Conservation (phyloP, 1,284 basidiomycete species). For the Apiotrichum veenhuisii region DNA sequence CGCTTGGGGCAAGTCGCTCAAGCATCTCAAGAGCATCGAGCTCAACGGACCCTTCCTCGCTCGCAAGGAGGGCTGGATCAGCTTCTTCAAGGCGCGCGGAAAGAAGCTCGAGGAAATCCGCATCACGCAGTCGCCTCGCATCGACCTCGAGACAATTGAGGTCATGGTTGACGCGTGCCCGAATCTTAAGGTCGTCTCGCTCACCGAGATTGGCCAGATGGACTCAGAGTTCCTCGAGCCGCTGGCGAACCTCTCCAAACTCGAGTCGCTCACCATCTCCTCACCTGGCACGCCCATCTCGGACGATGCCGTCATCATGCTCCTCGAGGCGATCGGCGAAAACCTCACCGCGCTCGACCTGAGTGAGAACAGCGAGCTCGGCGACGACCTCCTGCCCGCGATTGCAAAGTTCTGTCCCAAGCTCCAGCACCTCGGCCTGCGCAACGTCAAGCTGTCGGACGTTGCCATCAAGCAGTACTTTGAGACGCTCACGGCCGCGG, state of each 20-base stretch:
- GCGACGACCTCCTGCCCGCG: constrained; percentile 59
- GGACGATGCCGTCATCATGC: constrained; percentile 59
- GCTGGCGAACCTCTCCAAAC: constrained; percentile 51
- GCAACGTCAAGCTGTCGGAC: constrained; percentile 64
- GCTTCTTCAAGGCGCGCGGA: constrained; percentile 66
- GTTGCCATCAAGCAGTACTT: constrained; percentile 68
- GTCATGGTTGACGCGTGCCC: constrained; percentile 63
- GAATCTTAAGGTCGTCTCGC: constrained; percentile 63
- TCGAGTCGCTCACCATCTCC: constrained; percentile 39
- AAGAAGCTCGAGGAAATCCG: constrained; percentile 66
- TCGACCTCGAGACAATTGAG: constrained; percentile 68
- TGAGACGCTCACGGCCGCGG: constrained; percentile 40
- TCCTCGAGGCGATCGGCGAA: constrained; percentile 58
- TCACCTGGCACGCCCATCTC: constrained; percentile 49
- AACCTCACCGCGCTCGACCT: constrained; percentile 61
- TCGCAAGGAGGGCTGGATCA: constrained; percentile 67
- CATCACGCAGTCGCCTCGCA: constrained; percentile 81
- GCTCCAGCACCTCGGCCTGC: constrained; percentile 61
- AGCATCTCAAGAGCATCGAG: constrained; percentile 65
- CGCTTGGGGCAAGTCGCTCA: constrained; percentile 63
- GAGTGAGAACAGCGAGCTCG: constrained; percentile 60
- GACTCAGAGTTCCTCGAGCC: constrained; percentile 61
- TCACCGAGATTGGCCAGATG: constrained; percentile 75
- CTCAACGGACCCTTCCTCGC: constrained; percentile 89
- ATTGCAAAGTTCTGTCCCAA: constrained; percentile 57